Conservation (phyloP, 2,329 filamentous ascomycete species). For the Botryotinia narcissicola region DNA sequence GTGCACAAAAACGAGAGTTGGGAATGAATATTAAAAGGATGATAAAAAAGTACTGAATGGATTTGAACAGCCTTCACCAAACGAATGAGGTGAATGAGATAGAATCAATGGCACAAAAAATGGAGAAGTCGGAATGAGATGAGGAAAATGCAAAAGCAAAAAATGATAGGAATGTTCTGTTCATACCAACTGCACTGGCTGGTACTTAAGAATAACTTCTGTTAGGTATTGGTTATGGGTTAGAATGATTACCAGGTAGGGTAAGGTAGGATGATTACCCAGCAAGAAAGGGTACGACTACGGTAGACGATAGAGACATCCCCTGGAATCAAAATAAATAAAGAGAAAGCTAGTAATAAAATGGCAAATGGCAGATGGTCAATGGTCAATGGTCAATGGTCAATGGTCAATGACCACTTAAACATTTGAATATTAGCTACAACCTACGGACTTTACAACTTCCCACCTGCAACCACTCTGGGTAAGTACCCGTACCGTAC, state of each 20-base stretch:
- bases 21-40: slow-evolving; percentile 4
- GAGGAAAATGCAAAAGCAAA: background rate
- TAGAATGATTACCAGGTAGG: too few relatives aligned
- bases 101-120: slow-evolving; percentile 14
- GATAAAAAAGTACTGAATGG: background rate
- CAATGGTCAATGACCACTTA: background rate
- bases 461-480: background rate
- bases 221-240: background rate
- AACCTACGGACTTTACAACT: too few relatives aligned
- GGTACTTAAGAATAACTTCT: slow-evolving; percentile 1
- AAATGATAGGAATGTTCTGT: slow-evolving; percentile 18
- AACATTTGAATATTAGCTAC: background rate
- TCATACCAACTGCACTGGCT: slow-evolving; percentile 15
- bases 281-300: background rate
- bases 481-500: background rate
- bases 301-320: slow-evolving; percentile 1
- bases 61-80: slow-evolving; percentile 33
- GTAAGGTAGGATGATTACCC: background rate
- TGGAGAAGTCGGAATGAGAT: slow-evolving; percentile 1
- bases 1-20: slow-evolving; percentile 11
- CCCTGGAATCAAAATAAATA: background rate
- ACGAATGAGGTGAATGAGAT: slow-evolving; percentile 54
- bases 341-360: background rate
- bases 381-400: too few relatives aligned
- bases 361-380: too few relatives aligned